Conservation (phyloP, 129 eudicot genomes). For the Flaveria trinervia region DNA sequence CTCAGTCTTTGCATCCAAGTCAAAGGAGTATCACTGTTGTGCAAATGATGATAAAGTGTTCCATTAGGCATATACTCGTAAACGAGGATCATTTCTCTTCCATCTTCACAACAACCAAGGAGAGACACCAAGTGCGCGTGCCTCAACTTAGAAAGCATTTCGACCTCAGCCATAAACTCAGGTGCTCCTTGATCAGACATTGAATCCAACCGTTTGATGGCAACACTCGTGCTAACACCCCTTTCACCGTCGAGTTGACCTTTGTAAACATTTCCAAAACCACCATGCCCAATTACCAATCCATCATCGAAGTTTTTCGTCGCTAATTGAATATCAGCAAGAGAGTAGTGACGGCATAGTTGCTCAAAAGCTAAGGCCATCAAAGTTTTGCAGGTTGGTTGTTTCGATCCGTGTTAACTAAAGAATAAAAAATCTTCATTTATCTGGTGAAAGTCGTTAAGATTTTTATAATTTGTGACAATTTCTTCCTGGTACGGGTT, state of each 20-base stretch:
- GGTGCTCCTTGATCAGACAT: conserved; percentile 23
- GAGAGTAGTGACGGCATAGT: conserved; percentile 21
- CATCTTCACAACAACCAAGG: conserved; percentile 9
- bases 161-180: conserved; percentile 16
- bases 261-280: conserved; percentile 29
- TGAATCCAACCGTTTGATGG: conserved; percentile 28
- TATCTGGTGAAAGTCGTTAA: too few relatives aligned
- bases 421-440: too few relatives aligned
- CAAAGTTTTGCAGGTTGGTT: too few relatives aligned
- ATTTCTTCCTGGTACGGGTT: too few relatives aligned
- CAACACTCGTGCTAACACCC: not conserved
- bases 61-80: conserved; percentile 5
- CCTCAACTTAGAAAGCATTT: conserved; percentile 5
- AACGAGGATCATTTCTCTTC: conserved; percentile 3
- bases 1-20: conserved; percentile 13
- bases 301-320: conserved; percentile 13
- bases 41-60: conserved; percentile 1
- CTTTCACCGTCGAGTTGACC: not conserved
- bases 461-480: too few relatives aligned
- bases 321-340: conserved; percentile 23
- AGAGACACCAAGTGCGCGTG: not conserved
- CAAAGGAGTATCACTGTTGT: conserved; percentile 1
- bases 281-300: conserved; percentile 23
- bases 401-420: too few relatives aligned
- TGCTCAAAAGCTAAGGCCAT: conserved; percentile 5